Percentiles rank a stretch among this genome's conserved stretches.
phyloP scores from a whole-genome alignment of 192 early-diverging fungal genomes.

The Backusella morwellensis region DNA sequence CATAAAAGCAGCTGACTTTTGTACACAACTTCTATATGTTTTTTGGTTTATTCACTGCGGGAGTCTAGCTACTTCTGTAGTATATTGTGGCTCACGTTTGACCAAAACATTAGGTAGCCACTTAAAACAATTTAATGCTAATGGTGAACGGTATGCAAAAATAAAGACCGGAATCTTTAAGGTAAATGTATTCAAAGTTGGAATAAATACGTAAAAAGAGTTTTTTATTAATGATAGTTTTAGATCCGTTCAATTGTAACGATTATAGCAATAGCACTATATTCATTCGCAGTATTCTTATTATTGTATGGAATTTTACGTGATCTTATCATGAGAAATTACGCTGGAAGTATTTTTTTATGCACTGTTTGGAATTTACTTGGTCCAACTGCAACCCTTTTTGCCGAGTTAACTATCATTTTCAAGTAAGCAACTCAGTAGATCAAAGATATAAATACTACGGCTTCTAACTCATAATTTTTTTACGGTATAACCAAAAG shows the following conservation, averaged over 20 bases:
- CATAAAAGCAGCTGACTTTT: constrained; percentile 1
- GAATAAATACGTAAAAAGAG: no score
- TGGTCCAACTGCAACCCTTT: constrained; percentile 12
- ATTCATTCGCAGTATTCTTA: constrained; percentile 23
- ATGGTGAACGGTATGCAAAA: constrained; percentile 16
- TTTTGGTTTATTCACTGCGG: constrained; percentile 27
- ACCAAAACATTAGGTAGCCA: constrained; percentile 8
- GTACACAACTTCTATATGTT: constrained; percentile 18
- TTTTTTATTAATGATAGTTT: neutral
- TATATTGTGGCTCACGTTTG: constrained; percentile 19
- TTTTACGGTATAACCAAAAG: neutral
- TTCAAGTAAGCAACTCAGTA: constrained; percentile 16
- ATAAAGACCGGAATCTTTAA: constrained; percentile 24
- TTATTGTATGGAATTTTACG: constrained; percentile 33
- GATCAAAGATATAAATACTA: neutral
- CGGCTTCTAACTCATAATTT: neutral
- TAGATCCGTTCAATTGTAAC: constrained; percentile 23
- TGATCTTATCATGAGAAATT: constrained; percentile 16
- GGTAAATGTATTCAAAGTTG: neutral
- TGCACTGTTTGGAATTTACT: constrained; percentile 22
- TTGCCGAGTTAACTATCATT: constrained; percentile 12
- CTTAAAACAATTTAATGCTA: constrained; percentile 3
- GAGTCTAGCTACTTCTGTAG: constrained; percentile 7
- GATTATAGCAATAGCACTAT: constrained; percentile 12
- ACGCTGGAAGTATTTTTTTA: constrained; percentile 9